Percentiles rank a stretch among this genome's conserved stretches.
Conservation (phyloP, 2,329 filamentous ascomycete genomes). For the Coleophoma crateriformis region DNA sequence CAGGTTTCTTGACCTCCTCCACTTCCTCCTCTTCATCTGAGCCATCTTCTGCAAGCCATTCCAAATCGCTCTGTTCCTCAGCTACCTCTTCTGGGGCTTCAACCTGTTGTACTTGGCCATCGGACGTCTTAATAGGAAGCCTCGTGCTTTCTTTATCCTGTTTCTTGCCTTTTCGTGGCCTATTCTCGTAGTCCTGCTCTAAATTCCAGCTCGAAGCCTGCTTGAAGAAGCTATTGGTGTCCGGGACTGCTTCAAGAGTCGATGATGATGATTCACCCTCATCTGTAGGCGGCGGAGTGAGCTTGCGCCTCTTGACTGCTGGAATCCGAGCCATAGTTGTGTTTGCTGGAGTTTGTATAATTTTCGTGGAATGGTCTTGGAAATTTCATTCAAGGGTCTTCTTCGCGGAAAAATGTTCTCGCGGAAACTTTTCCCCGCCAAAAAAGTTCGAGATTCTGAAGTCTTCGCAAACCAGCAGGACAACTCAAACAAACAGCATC, state of each 20-base stretch:
- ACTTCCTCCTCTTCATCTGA: constrained; percentile 43
- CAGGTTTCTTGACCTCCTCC: constrained; percentile 46
- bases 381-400: background rate
- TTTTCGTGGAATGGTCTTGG: no score
- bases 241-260: constrained; percentile 20
- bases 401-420: constrained; percentile 16
- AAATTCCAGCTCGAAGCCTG: constrained; percentile 81
- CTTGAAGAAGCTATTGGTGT: constrained; percentile 51
- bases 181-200: constrained; percentile 84
- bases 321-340: constrained; percentile 24
- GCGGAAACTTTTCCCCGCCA: constrained; percentile 18
- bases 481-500: background rate
- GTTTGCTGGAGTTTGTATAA: background rate
- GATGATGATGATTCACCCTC: constrained; percentile 33
- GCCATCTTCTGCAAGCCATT: constrained; percentile 55
- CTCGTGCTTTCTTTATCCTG: constrained; percentile 65
- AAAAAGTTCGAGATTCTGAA: constrained; percentile 5
- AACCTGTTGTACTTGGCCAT: constrained; percentile 64
- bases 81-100: constrained; percentile 41
- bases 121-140: constrained; percentile 80
- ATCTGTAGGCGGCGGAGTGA: constrained; percentile 45
- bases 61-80: constrained; percentile 54
- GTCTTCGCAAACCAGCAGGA: background rate
- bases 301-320: constrained; percentile 49
- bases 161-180: constrained; percentile 69